Evolutionary conservation across 352 stramenopile species (phyloP).

Genomic region (Phytopythium chamaehyphon): DNA sequence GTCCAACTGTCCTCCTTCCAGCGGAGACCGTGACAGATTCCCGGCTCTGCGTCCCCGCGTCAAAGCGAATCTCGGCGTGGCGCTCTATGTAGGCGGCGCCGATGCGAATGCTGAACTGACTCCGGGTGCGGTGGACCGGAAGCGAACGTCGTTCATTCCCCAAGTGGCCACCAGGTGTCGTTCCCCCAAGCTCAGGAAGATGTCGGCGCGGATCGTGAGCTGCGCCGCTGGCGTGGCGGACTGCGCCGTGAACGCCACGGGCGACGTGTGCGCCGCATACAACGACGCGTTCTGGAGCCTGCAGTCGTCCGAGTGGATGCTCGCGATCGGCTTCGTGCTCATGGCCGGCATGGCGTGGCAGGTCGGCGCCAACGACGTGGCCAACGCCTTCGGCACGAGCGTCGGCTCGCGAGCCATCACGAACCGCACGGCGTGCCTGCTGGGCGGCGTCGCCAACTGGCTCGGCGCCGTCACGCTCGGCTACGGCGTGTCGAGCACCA

Average conservation of each 20-base stretch:
- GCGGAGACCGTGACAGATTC: too few relatives aligned
- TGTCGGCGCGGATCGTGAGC: conserved; percentile 7
- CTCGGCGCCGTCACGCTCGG: conserved; percentile 76
- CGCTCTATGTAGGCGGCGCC: too few relatives aligned
- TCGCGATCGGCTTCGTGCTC: conserved; percentile 15
- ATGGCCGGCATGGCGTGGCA: conserved; percentile 29
- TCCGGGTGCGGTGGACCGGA: too few relatives aligned
- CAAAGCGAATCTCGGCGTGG: too few relatives aligned
- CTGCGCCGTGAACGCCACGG: conserved; percentile 6
- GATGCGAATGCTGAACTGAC: too few relatives aligned
- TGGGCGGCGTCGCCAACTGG: conserved; percentile 78
- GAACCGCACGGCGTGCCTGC: conserved; percentile 57
- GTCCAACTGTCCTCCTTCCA: too few relatives aligned
- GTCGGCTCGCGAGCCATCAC: conserved; percentile 71
- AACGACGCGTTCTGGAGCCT: conserved; percentile 16
- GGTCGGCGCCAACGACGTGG: conserved; percentile 84
- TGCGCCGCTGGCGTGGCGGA: conserved; percentile 14
- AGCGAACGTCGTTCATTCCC: background rate
- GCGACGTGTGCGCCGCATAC: conserved; percentile 18
- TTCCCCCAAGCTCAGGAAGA: background rate
- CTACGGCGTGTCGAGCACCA: conserved; percentile 67
- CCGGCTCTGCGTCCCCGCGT: too few relatives aligned
- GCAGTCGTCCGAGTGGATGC: conserved; percentile 20
- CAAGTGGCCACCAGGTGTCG: background rate
- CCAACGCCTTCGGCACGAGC: conserved; percentile 82